Base-by-base conservation (phyloP, 2,329 filamentous ascomycete genomes). In the Botrytis deweyae region DNA sequence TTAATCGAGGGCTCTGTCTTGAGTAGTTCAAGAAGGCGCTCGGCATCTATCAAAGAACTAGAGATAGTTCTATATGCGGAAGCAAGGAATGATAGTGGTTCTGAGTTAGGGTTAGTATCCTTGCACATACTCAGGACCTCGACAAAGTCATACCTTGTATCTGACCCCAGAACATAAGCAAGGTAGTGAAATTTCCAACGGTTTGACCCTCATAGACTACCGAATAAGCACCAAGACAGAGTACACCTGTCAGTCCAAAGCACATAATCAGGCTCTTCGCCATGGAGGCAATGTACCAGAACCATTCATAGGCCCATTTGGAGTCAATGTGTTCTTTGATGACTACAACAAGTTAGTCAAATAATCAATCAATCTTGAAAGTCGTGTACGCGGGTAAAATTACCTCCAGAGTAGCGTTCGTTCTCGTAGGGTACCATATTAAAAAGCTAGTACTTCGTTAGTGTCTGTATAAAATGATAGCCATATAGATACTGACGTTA, bases 101-200 rank as follows among this genome's bases (percentile, higher is more conserved):
- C 81, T 78, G 76, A 74, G 40, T 78, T 68, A 16, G 67, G 38
- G 76, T 78, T 61, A 80, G 74, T 69, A 79, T 29, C 5, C 10
- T 33, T 42, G 5, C 10, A 40, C 22, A 58, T 29, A 16, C 18
- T 25, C n/a, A 65, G 55, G 38, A 67, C 72, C 33, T 74, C 69
- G 46, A 74, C 74, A 14, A 79, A 79, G 5, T 83, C 79, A 36
- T 78, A 82, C 76, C 79, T 78, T 79, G 84, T 75, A 88, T 75
- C 80, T 86, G 81, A 78, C 82, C 81, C 91, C 91, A 93, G 80
- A 92, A 93, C 49, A 88, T 86, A 25, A 91, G 83, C 40, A 93
- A 81, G 29, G 90, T 89, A 7, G 92, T 87, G 75, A 93, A 90
- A 74, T 86, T 87, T 59, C 90, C 90, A 20, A 90, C 83, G 0